Evolutionary conservation across 164 flowering plant species (phyloP).

Genomic region (Pachysandra terminalis): DNA sequence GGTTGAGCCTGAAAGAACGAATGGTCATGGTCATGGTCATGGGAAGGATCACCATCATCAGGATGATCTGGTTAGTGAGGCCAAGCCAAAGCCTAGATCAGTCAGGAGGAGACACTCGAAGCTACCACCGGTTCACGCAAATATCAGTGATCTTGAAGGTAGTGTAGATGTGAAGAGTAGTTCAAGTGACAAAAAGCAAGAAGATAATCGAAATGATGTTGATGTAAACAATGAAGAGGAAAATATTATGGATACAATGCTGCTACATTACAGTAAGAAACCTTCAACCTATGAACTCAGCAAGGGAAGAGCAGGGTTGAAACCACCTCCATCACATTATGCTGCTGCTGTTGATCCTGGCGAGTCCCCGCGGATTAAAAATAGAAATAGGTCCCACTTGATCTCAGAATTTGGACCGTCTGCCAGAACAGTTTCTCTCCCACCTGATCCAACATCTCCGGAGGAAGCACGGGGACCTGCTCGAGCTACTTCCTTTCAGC

Average conservation of each 20-base stretch:
- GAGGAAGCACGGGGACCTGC: slow-evolving; percentile 36
- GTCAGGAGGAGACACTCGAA: slow-evolving; percentile 36
- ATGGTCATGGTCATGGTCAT: background rate
- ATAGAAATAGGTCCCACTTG: slow-evolving; percentile 20
- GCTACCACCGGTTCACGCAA: slow-evolving; percentile 14
- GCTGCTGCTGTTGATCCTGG: slow-evolving; percentile 4
- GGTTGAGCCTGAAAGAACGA: slow-evolving; percentile 5
- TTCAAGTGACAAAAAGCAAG: slow-evolving; percentile 6
- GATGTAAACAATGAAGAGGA: slow-evolving; percentile 35
- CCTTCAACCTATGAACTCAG: slow-evolving; percentile 11
- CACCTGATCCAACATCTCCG: slow-evolving; percentile 42
- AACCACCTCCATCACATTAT: slow-evolving; percentile 17
- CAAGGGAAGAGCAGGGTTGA: slow-evolving; percentile 31
- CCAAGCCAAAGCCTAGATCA: slow-evolving; percentile 41
- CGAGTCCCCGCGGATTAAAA: slow-evolving; percentile 16
- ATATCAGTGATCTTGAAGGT: background rate
- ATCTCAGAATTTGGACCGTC: slow-evolving; percentile 24
- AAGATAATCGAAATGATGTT: background rate
- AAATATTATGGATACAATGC: slow-evolving; percentile 26
- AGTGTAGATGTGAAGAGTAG: background rate
- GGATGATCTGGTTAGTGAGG: slow-evolving; percentile 8
- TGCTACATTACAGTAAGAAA: slow-evolving; percentile 33
- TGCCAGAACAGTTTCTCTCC: slow-evolving; percentile 62
- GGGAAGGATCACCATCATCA: background rate
- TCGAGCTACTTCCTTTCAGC: slow-evolving; percentile 67